Base-by-base conservation (phyloP, 352 stramenopile genomes). In the Hyaloperonospora arabidopsidis region DNA sequence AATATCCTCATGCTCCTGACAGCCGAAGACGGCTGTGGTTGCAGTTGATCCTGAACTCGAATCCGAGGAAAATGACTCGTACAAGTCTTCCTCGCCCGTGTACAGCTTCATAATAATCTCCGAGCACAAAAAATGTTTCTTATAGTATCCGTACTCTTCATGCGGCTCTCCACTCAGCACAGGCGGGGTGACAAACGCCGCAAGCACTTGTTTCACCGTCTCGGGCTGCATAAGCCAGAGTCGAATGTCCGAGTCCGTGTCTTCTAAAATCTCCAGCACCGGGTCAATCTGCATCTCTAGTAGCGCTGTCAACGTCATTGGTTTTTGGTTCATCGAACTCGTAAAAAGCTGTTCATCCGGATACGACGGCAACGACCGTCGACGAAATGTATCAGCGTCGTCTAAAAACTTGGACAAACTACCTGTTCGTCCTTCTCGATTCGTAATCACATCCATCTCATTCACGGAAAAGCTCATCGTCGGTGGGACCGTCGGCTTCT, bases 21-120 rank as follows among this genome's bases (percentile, higher is more conserved):
- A 93, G 19, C 84, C 84, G 59, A 93, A 93, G 5, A 90, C 80
- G 0, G 82, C 74, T 2, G 70, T 84, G 1, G 72, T 70, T 14
- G 73, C 69, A 2, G 72, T 70, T 0, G 84, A 93, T 0, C 81
- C 84, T 1, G 76, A 86, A 29, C 77, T 88, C 14, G 80, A 90
- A 54, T 89, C 80, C 0, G 79, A 90, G 35, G 80, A 91, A 51
- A 93, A 93, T 14, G 84, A 93, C 52, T 93, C 80, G 65, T 93
- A 93, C 54, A 93, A 50, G 46, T 93, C 84, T 35, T 93, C 84
- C 48, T 93, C 84, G 28, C 84, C 84, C 19, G 84, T 92, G 67
- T 93, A 93, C 4, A 93, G 69, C 57, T 89, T 90, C 84, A 93
- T 93, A 52, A 93, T 91, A 61, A 93, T 91, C 69, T 93, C 84